Evolutionary conservation across 2,329 filamentous ascomycete species (phyloP).

Genomic region (Pseudopyricularia cyperi): DNA sequence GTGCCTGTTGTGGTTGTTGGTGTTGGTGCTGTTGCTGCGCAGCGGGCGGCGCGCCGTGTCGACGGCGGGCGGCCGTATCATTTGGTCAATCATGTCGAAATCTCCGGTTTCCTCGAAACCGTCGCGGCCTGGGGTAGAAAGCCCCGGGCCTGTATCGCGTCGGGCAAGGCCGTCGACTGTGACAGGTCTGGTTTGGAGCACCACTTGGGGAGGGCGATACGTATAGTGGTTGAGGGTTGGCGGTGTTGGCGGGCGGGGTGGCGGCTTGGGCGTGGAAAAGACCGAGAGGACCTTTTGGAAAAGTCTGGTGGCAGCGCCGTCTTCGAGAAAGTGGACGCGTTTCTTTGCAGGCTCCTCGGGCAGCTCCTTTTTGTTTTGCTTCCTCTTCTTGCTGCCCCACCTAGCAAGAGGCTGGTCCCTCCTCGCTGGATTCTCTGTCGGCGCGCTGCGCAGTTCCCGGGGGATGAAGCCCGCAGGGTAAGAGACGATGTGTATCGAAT

Average conservation of each 20-base stretch:
- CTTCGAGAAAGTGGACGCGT: conserved; percentile 5
- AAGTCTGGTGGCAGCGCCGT: conserved; percentile 7
- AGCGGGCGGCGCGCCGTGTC: too few relatives aligned
- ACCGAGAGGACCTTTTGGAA: conserved; percentile 18
- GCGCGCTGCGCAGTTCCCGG: conserved; percentile 20
- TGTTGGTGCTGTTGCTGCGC: conserved; percentile 10
- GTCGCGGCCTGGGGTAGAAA: conserved; percentile 10
- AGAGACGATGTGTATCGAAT: conserved; percentile 41
- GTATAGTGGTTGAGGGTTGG: not conserved
- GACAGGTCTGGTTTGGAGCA: conserved; percentile 6
- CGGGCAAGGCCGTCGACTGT: conserved; percentile 6
- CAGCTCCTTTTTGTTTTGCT: conserved; percentile 5
- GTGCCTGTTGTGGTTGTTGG: conserved; percentile 22
- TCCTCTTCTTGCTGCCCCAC: conserved; percentile 17
- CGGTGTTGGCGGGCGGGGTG: not conserved
- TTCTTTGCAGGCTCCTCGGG: not conserved
- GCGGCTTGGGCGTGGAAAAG: not conserved
- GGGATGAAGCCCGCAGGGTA: conserved; percentile 28
- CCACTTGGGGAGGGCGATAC: not conserved
- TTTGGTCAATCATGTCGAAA: conserved; percentile 15
- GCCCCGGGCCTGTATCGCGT: conserved; percentile 12
- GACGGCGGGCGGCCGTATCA: conserved; percentile 12
- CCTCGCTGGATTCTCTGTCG: conserved; percentile 22
- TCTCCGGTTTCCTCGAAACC: conserved; percentile 5
- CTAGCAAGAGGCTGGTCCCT: conserved; percentile 28